Percentiles rank a stretch among this genome's conserved stretches.
Conservation (phyloP, 148 eudicot species). For the Hydrangea macrophylla region DNA sequence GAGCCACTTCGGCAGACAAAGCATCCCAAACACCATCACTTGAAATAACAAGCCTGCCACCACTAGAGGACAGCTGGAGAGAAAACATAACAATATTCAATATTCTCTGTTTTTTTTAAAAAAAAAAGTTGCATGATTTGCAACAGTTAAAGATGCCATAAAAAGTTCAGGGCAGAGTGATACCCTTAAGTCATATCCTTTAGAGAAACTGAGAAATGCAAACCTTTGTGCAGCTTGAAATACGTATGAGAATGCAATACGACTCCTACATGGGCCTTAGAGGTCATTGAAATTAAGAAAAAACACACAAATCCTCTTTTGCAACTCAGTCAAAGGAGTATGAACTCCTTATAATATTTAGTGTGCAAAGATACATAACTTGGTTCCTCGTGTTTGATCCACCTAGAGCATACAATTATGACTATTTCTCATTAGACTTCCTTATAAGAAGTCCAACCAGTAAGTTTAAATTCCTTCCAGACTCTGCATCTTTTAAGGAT, state of each 20-base stretch:
- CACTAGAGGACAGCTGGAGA: slow-evolving; percentile 75
- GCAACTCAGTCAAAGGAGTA: too few species aligned
- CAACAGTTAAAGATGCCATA: neutral
- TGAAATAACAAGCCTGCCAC: slow-evolving; percentile 81
- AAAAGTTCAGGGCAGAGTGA: neutral
- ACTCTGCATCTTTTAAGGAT: too few species aligned
- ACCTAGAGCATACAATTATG: neutral
- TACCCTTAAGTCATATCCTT: neutral
- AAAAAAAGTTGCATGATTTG: neutral
- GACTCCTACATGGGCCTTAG: neutral
- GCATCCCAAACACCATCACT: slow-evolving; percentile 99
- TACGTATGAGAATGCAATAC: neutral
- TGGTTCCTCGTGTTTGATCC: too few species aligned
- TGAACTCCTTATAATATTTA: too few species aligned
- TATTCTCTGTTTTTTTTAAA: neutral
- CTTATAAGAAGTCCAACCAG: too few species aligned
- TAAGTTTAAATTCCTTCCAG: too few species aligned
- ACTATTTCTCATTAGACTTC: neutral
- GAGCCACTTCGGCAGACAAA: slow-evolving; percentile 73
- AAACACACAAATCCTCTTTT: neutral
- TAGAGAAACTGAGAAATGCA: neutral
- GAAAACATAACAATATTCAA: neutral
- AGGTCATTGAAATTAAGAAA: neutral
- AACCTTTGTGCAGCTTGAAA: neutral
- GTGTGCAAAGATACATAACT: too few species aligned